These are phyloP conservation scores for Termitomyces sp. DNA, from an alignment of 768 basidiomycete species.

Conservation along the genomic window DNA sequence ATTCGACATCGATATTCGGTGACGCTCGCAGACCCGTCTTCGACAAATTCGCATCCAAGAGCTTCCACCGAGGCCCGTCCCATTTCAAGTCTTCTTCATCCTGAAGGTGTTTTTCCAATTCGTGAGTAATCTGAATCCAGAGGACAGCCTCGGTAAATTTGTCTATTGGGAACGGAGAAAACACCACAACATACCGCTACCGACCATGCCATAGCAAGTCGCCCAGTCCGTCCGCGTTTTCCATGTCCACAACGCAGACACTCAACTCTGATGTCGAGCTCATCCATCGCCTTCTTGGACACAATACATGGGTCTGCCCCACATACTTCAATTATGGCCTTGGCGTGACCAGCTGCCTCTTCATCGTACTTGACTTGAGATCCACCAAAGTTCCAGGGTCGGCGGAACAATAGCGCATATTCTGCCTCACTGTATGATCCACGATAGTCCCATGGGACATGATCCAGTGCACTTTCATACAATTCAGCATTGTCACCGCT, in stretches of 20 bases:
- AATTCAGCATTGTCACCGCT: conserved; percentile 10
- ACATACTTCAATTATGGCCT: conserved; percentile 18
- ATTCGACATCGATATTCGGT: neutral
- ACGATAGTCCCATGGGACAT: neutral
- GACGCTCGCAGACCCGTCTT: neutral
- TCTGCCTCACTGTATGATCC: neutral
- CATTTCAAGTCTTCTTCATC: neutral
- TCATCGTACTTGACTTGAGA: conserved; percentile 21
- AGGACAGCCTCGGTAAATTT: neutral
- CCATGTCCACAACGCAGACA: conserved; percentile 23
- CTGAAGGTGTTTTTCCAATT: neutral
- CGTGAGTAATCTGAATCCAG: neutral
- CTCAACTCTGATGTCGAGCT: conserved; percentile 21
- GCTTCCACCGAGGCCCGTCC: neutral
- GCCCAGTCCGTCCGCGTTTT: conserved; percentile 6
- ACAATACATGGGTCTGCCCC: conserved; percentile 21
- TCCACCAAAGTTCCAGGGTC: conserved; percentile 19
- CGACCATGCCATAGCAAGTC: conserved; percentile 28
- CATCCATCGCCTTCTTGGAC: conserved; percentile 19
- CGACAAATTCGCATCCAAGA: neutral
- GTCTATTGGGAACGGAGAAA: neutral
- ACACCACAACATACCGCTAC: conserved; percentile 19
- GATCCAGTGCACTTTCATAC: neutral
- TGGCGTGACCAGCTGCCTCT: conserved; percentile 19
- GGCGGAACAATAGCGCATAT: neutral